Base-by-base conservation (phyloP, 305 asterid genomes). In the Fraxinus platypoda region DNA sequence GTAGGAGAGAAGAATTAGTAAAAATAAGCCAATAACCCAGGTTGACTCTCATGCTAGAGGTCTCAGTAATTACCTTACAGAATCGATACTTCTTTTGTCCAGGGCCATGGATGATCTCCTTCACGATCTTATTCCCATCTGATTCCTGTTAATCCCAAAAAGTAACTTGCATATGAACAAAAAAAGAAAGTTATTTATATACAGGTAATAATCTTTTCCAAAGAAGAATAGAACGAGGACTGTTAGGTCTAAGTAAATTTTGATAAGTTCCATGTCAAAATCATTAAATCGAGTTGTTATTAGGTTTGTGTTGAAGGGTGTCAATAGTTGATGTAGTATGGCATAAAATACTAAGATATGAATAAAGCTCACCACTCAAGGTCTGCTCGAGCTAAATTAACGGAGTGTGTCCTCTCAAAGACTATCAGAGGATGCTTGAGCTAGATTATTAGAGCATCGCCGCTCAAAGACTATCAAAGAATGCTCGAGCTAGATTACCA, bases 41-140 rank as follows among this genome's bases (percentile, higher is more conserved):
- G 28, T 59, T 59, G 70, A 59, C 70, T 59, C 70, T 21, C 13
- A 59, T 8, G 70, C 70, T 59, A 59, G 70, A 59, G 70, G 13
- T 59, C 70, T 59, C 64, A 52, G 64, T 38, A 19, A 81, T 85
- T 89, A 95, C 98, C 98, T 93, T 95, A 77, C 96, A 91, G 84
- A 82, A 92, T 76, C 98, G 94, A 78, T 90, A 93, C 87, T 87
- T 93, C 92, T 91, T 95, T 70, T 64, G 76, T 80, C 95, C 94
- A 28, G 95, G 93, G 66, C 94, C 93, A 34, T 82, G 92, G 71
- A 95, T 90, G 82, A 87, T 84, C 82, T 92, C 95, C 66, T 38
- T 87, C 86, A 93, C 90, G 79, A 93, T 90, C 87, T 91, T 92
- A 83, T 90, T 91, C 84, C 98, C 98, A 88, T 92, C 94, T n/a